phyloP scores from a whole-genome alignment of 73 alveolate species.

The Blepharisma japonicum region DNA sequence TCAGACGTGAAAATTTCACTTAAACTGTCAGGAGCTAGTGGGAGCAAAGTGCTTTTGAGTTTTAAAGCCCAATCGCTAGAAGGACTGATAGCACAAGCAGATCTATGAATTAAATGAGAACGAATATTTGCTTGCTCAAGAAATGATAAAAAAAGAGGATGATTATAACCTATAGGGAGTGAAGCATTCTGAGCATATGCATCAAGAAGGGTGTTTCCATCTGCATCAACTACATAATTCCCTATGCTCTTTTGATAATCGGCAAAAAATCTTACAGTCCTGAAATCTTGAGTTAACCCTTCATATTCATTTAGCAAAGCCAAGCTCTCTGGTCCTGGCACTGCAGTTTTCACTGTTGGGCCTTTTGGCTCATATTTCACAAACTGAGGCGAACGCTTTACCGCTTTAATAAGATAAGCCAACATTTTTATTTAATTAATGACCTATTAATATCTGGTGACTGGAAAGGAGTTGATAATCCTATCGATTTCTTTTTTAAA shows the following conservation, averaged over 20 bases:
- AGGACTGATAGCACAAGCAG: not conserved
- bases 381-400: too few relatives aligned
- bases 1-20: not conserved
- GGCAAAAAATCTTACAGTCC: not conserved
- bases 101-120: not conserved
- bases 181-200: constrained; percentile 32
- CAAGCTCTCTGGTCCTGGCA: not conserved
- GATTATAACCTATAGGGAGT: constrained; percentile 47
- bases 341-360: not conserved
- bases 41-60: not conserved
- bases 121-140: not conserved
- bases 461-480: too few relatives aligned
- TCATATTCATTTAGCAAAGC: not conserved
- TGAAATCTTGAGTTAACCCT: not conserved
- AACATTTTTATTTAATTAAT: too few relatives aligned
- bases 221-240: constrained; percentile 43
- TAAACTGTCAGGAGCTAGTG: not conserved
- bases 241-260: constrained; percentile 33
- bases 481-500: too few relatives aligned
- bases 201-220: constrained; percentile 42
- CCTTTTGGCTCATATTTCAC: not conserved
- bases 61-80: not conserved
- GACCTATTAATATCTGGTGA: too few relatives aligned
- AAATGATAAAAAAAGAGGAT: not conserved
- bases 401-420: too few relatives aligned